Conservation (phyloP, 306 rosid species). For the Prunus campanulata region DNA sequence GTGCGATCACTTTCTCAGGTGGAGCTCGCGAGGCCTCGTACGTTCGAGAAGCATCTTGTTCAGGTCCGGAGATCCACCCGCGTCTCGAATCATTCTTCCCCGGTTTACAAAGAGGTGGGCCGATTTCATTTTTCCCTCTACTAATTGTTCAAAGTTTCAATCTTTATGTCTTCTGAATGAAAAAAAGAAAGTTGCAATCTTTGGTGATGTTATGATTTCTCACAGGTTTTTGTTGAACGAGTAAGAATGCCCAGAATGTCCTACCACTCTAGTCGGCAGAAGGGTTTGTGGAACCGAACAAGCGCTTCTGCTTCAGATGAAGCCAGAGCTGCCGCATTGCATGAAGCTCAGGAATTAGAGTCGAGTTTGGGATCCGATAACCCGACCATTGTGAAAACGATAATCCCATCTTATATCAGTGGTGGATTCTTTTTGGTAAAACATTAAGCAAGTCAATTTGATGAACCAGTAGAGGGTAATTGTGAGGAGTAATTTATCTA, state of each 20-base stretch:
- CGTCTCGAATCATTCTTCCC: slow-evolving; percentile 23
- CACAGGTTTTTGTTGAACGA: slow-evolving; percentile 39
- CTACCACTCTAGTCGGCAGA: slow-evolving; percentile 10
- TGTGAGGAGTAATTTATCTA: too few species aligned
- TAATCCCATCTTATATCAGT: slow-evolving; percentile 51
- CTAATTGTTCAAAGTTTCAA: background rate
- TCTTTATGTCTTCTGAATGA: background rate
- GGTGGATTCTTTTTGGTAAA: slow-evolving; percentile 64
- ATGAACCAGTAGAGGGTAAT: too few species aligned
- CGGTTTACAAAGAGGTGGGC: slow-evolving; percentile 46
- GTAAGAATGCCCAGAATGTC: slow-evolving; percentile 35
- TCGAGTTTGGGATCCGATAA: slow-evolving; percentile 32
- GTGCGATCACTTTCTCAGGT: slow-evolving; percentile 6
- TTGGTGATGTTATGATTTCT: background rate
- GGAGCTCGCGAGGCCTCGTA: slow-evolving; percentile 26
- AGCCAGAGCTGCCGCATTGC: slow-evolving; percentile 35
- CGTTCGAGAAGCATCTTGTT: slow-evolving; percentile 1
- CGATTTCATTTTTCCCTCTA: background rate
- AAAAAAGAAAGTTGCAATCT: background rate
- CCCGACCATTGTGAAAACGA: slow-evolving; percentile 45
- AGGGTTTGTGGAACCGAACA: slow-evolving; percentile 35
- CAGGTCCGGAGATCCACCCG: slow-evolving; percentile 44
- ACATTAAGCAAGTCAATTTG: too few species aligned
- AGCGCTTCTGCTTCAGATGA: slow-evolving; percentile 40
- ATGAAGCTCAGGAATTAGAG: slow-evolving; percentile 37